phyloP scores from a whole-genome alignment of 2,329 filamentous ascomycete genomes.

The Stromatinia cepivora region DNA sequence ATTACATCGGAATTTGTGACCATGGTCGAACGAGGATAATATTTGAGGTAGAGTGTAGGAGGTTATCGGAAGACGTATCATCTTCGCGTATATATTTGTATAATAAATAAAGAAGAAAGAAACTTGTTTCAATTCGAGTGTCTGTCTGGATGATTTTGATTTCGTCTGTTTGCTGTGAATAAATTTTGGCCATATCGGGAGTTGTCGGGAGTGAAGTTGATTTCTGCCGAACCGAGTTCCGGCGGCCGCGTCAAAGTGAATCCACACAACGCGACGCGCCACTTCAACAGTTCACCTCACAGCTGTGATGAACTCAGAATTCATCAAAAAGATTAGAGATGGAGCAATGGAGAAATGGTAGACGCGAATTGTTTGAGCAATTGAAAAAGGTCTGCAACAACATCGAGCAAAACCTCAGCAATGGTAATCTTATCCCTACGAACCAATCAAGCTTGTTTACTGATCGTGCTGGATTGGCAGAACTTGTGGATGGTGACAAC shows the following conservation, averaged over 20 bases:
- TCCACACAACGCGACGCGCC: slow-evolving; percentile 6
- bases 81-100: too few species aligned
- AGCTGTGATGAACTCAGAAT: slow-evolving; percentile 7
- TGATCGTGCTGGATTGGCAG: slow-evolving; percentile 10
- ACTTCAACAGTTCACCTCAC: slow-evolving; percentile 7
- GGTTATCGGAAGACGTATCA: too few species aligned
- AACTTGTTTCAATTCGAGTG: neutral
- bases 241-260: neutral
- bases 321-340: slow-evolving; percentile 24
- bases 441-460: neutral
- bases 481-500: slow-evolving; percentile 22
- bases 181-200: neutral
- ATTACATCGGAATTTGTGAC: too few species aligned
- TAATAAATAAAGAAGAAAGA: neutral
- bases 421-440: slow-evolving; percentile 26
- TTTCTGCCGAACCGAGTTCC: neutral
- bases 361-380: slow-evolving; percentile 32
- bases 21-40: too few species aligned
- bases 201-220: neutral
- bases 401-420: slow-evolving; percentile 31
- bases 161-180: neutral
- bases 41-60: too few species aligned
- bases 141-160: neutral
- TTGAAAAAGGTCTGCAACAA: slow-evolving; percentile 31
- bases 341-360: slow-evolving; percentile 36